A percentile compares a stretch with the other conserved stretches of the same genome.
Conservation (phyloP, 2,329 filamentous ascomycete species). For the Daldinia eschscholtzii region DNA sequence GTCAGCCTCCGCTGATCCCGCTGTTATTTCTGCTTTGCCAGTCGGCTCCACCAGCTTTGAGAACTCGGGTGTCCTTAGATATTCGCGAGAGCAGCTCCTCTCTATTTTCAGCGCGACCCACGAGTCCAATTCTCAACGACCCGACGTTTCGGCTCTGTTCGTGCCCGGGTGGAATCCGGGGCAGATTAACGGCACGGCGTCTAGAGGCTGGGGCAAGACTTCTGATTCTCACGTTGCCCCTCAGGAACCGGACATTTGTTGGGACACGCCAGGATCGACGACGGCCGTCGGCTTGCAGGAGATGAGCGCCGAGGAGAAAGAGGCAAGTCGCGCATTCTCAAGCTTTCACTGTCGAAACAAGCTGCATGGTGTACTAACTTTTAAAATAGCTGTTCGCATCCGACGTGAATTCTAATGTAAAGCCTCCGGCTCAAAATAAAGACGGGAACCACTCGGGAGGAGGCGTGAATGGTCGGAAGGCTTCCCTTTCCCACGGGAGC, state of each 20-base stretch:
- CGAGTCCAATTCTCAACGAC: constrained; percentile 62
- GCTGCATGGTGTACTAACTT: constrained; percentile 45
- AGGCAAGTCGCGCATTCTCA: constrained; percentile 58
- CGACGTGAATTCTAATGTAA: constrained; percentile 94
- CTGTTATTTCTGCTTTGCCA: constrained; percentile 69
- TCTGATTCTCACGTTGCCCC: constrained; percentile 79
- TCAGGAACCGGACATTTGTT: constrained; percentile 91
- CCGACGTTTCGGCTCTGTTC: constrained; percentile 76
- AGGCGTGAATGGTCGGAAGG: constrained; percentile 78
- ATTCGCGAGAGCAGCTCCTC: constrained; percentile 83
- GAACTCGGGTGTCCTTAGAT: constrained; percentile 68
- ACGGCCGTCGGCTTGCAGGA: constrained; percentile 79
- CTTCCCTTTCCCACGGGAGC: constrained; percentile 80
- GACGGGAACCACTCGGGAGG: constrained; percentile 68
- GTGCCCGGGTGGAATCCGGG: constrained; percentile 84
- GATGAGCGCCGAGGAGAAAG: constrained; percentile 73
- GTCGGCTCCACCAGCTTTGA: constrained; percentile 63
- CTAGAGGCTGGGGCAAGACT: constrained; percentile 81
- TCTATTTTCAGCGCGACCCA: constrained; percentile 71
- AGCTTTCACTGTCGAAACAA: not conserved
- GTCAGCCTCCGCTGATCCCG: constrained; percentile 58
- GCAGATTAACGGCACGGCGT: constrained; percentile 71
- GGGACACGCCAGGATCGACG: constrained; percentile 79
- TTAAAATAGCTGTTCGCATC: constrained; percentile 76
- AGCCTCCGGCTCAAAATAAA: constrained; percentile 83